Conservation (phyloP, 1,284 basidiomycete genomes). For the Puccinia novopanici region DNA sequence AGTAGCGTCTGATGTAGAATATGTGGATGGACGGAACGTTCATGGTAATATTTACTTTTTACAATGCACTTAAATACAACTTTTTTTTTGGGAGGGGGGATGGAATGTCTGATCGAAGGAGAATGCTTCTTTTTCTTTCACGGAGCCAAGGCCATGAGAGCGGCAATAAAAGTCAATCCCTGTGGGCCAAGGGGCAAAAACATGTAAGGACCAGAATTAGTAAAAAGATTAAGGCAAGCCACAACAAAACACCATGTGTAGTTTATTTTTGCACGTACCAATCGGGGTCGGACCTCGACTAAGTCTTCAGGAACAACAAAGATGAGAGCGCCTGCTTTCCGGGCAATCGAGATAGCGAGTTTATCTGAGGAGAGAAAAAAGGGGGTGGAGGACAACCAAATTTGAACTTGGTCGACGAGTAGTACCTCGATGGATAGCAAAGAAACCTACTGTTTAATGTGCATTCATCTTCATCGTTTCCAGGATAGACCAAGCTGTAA, state of each 20-base stretch:
- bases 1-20: too few species aligned
- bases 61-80: constrained; percentile 14
- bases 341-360: constrained; percentile 93
- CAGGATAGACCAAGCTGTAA: constrained; percentile 74
- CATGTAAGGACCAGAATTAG: neutral
- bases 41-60: constrained; percentile 14
- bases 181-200: neutral
- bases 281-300: constrained; percentile 55
- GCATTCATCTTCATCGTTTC: constrained; percentile 78
- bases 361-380: constrained; percentile 68
- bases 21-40: constrained; percentile 1
- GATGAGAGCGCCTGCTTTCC: constrained; percentile 95
- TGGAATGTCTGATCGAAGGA: too few species aligned
- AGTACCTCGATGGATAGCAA: neutral
- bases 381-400: neutral
- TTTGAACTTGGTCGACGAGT: neutral
- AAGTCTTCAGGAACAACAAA: constrained; percentile 91
- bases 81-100: neutral
- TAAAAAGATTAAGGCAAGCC: too few species aligned
- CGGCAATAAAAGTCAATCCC: constrained; percentile 49
- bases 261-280: neutral
- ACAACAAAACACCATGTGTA: too few species aligned
- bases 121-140: too few species aligned
- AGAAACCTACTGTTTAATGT: constrained; percentile 68
- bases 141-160: constrained; percentile 48